Conservation (phyloP, 2,329 filamentous ascomycete species). For the Elsinoe arachidis region DNA sequence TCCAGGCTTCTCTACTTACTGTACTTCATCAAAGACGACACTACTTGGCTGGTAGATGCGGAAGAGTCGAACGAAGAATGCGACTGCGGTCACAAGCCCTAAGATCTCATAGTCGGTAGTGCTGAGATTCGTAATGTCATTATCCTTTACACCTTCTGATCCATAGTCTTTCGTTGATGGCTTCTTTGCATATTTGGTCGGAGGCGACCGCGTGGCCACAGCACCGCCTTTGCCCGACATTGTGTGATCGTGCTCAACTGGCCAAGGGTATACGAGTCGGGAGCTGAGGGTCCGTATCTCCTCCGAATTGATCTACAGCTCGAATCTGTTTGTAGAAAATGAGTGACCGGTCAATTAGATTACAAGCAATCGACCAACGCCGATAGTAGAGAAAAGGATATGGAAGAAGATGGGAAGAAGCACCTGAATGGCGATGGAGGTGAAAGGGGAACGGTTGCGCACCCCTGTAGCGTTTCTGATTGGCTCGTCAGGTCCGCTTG, state of each 20-base stretch:
- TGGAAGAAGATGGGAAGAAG: conserved; percentile 3
- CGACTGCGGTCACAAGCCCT: conserved; percentile 62
- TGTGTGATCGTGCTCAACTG: neutral
- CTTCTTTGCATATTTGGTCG: neutral
- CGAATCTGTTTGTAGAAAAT: neutral
- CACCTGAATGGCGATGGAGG: neutral
- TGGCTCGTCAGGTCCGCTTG: neutral
- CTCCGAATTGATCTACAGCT: neutral
- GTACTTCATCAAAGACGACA: conserved; percentile 98
- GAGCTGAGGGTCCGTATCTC: neutral
- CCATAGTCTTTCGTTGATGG: conserved; percentile 47
- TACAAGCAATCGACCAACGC: neutral
- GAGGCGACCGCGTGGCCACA: neutral
- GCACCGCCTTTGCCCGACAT: neutral
- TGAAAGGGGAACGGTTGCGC: neutral
- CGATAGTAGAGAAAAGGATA: neutral
- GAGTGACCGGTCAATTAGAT: conserved; percentile 8
- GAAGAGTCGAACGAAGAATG: conserved; percentile 76
- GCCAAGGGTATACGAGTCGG: neutral
- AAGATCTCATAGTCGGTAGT: conserved; percentile 74
- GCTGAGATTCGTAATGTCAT: conserved; percentile 85
- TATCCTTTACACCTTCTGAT: conserved; percentile 72
- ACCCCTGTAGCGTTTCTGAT: neutral
- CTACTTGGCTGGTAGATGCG: conserved; percentile 93
- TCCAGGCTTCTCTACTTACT: conserved; percentile 54